Percentiles rank a stretch among this genome's conserved stretches.
phyloP scores from a whole-genome alignment of 108 stramenopile species.

The Asterionellopsis glacialis region DNA sequence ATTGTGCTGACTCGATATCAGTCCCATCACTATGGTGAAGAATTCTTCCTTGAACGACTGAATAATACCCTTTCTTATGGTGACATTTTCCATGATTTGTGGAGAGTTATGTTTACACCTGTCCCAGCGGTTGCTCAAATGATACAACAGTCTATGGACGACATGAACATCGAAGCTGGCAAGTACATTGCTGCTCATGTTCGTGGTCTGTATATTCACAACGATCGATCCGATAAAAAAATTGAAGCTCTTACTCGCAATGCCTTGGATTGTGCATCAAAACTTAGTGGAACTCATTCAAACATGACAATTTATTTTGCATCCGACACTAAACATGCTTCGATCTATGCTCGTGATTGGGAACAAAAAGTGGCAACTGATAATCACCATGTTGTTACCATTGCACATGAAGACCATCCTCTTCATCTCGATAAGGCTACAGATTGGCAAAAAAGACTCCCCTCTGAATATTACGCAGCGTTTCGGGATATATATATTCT shows the following conservation, averaged over 20 bases:
- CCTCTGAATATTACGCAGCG: conserved; percentile 23
- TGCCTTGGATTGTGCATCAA: conserved; percentile 36
- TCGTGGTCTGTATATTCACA: conserved; percentile 28
- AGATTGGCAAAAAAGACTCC: conserved; percentile 7
- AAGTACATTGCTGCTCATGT: conserved; percentile 40
- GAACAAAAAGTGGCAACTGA: not conserved
- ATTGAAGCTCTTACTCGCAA: conserved; percentile 6
- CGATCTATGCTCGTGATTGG: not conserved
- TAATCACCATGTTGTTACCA: conserved; percentile 5
- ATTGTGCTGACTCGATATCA: conserved; percentile 12
- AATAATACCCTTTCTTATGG: not conserved
- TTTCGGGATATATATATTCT: conserved; percentile 43
- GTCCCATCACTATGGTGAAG: conserved; percentile 21
- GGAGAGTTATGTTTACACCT: conserved; percentile 33
- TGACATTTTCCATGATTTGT: conserved; percentile 30
- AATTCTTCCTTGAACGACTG: conserved; percentile 3
- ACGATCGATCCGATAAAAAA: not conserved
- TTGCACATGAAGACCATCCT: conserved; percentile 19
- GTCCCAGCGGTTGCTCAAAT: conserved; percentile 20
- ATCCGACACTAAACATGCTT: conserved; percentile 26
- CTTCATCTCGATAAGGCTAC: conserved; percentile 36
- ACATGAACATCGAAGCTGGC: conserved; percentile 22
- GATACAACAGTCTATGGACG: conserved; percentile 16
- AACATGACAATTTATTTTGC: conserved; percentile 35
- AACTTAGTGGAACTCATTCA: conserved; percentile 21